Evolutionary conservation across 2,329 filamentous ascomycete genomes (phyloP).

Genomic region (Xylariaceae sp.): DNA sequence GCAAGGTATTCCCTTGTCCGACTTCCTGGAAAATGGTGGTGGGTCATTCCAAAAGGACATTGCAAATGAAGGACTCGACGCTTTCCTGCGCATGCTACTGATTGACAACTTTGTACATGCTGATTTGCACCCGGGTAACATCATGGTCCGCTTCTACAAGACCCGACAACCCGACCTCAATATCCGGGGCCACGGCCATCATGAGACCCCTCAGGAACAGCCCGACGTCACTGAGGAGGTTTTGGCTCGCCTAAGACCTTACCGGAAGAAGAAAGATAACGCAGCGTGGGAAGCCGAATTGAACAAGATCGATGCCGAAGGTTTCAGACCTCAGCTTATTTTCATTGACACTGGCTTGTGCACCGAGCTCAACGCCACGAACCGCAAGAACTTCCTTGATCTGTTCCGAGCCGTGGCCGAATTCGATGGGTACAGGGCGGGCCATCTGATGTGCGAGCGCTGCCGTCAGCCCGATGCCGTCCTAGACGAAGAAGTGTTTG

Average conservation of each 20-base stretch:
- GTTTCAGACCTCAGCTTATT: constrained; percentile 88
- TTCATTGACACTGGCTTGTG: constrained; percentile 97
- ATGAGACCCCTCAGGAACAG: constrained; percentile 24
- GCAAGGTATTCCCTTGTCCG: constrained; percentile 84
- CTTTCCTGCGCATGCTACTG: constrained; percentile 92
- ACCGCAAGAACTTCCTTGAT: constrained; percentile 87
- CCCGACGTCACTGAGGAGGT: constrained; percentile 84
- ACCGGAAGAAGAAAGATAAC: constrained; percentile 57
- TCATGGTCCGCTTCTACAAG: constrained; percentile 98
- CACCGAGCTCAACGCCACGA: constrained; percentile 83
- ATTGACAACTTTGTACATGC: constrained; percentile 98
- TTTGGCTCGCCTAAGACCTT: constrained; percentile 72
- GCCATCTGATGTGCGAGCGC: constrained; percentile 91
- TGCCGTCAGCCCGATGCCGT: constrained; percentile 91
- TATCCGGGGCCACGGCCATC: constrained; percentile 36
- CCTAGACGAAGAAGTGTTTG: constrained; percentile 84
- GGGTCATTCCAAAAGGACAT: constrained; percentile 93
- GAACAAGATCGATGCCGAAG: constrained; percentile 73
- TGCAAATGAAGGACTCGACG: constrained; percentile 89
- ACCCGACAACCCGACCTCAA: constrained; percentile 67
- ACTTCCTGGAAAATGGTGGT: constrained; percentile 87
- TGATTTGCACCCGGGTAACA: constrained; percentile 94
- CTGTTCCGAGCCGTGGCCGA: constrained; percentile 94
- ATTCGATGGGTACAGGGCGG: constrained; percentile 94
- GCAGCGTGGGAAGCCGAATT: constrained; percentile 72